Evolutionary conservation across 257 asterid genomes (phyloP).

Genomic region (Leptodermis oblonga): DNA sequence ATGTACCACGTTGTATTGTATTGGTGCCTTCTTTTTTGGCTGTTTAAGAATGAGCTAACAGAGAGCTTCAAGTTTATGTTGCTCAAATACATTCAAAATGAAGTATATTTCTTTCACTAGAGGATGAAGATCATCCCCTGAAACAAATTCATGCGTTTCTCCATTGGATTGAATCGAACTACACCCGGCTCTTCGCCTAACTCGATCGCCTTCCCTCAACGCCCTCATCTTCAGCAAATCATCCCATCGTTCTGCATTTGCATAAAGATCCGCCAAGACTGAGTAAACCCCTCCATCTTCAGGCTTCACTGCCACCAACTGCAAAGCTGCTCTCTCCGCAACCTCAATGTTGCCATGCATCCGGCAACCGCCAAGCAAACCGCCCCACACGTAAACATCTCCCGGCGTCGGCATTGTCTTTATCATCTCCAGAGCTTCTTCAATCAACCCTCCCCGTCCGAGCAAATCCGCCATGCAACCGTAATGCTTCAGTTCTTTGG

Average conservation of each 20-base stretch:
- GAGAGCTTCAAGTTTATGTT: constrained; percentile 37
- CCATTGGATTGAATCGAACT: constrained; percentile 69
- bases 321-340: constrained; percentile 69
- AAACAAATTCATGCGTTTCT: constrained; percentile 62
- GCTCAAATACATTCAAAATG: constrained; percentile 44
- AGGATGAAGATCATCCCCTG: constrained; percentile 75
- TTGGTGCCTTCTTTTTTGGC: not conserved
- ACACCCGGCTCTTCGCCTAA: constrained; percentile 68
- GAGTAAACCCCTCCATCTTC: constrained; percentile 82
- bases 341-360: constrained; percentile 63
- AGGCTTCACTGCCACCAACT: constrained; percentile 65
- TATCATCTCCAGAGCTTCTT: constrained; percentile 68
- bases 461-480: constrained; percentile 91
- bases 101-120: constrained; percentile 34
- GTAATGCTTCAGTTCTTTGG: constrained; percentile 72
- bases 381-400: constrained; percentile 86
- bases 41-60: not conserved
- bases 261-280: constrained; percentile 64
- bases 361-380: constrained; percentile 90
- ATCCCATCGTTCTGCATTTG: constrained; percentile 64
- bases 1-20: not conserved
- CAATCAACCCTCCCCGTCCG: constrained; percentile 68
- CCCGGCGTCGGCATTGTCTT: constrained; percentile 68
- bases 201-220: constrained; percentile 46
- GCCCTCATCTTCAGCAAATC: constrained; percentile 63